These are phyloP conservation scores for Phialophora macrospora DNA, from an alignment of 2,329 filamentous ascomycete species.

Conservation along the genomic window DNA sequence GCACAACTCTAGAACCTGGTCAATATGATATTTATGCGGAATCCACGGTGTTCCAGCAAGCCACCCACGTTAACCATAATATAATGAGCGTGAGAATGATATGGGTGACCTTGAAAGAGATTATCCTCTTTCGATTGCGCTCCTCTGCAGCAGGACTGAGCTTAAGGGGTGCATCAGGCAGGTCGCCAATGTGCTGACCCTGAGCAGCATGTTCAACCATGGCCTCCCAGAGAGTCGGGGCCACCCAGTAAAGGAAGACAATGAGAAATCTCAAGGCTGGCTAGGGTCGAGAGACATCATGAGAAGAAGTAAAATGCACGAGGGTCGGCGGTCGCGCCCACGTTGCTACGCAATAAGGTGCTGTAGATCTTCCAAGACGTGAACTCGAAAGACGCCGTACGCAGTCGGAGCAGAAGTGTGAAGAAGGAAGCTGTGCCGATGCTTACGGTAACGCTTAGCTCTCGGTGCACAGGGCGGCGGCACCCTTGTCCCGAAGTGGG, in stretches of 20 bases:
- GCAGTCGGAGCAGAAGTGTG: background rate
- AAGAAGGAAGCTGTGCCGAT: conserved; percentile 14
- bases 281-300: conserved; percentile 13
- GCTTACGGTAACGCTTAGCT: conserved; percentile 16
- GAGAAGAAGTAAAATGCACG: conserved; percentile 1
- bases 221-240: conserved; percentile 10
- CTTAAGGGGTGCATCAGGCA: conserved; percentile 17
- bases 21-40: conserved; percentile 12
- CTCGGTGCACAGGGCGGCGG: background rate
- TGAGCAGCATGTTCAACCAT: conserved; percentile 27
- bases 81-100: conserved; percentile 37
- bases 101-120: conserved; percentile 39
- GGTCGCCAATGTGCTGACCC: conserved; percentile 20
- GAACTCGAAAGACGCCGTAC: background rate
- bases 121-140: conserved; percentile 25
- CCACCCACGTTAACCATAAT: conserved; percentile 39
- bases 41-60: background rate
- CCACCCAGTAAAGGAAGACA: background rate
- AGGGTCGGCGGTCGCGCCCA: background rate
- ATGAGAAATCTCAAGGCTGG: conserved; percentile 9
- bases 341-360: background rate
- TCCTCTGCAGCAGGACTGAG: conserved; percentile 19
- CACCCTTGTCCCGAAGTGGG: too few species aligned
- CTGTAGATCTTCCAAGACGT: background rate
- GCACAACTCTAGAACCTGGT: conserved; percentile 61